A percentile compares a stretch with the other conserved stretches of the same genome.
These are phyloP conservation scores for Solanum virginianum DNA, from an alignment of 257 asterid species.

Conservation along the genomic window DNA sequence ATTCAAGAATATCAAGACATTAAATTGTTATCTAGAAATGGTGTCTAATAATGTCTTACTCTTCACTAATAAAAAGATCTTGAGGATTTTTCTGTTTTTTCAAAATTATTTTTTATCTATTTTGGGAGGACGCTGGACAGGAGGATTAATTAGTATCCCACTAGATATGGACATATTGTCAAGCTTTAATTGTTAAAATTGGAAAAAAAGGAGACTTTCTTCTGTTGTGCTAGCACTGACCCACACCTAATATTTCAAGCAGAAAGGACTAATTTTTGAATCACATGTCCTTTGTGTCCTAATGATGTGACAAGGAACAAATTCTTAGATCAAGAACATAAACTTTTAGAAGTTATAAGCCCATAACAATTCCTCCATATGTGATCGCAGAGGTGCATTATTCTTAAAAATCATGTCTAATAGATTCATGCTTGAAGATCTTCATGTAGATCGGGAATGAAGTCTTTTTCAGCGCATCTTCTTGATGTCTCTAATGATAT, in stretches of 20 bases:
- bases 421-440: not conserved
- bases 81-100: not conserved
- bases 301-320: not conserved
- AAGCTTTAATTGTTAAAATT: not conserved
- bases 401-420: not conserved
- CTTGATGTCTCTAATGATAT: not conserved
- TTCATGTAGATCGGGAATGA: constrained; percentile 9
- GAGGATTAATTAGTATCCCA: not conserved
- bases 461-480: not conserved
- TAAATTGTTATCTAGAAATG: not conserved
- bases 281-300: not conserved
- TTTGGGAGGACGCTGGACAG: not conserved
- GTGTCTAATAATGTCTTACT: not conserved
- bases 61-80: not conserved
- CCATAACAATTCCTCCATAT: not conserved
- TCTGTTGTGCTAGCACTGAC: not conserved
- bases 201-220: not conserved
- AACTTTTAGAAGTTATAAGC: not conserved
- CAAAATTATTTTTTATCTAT: not conserved
- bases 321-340: not conserved
- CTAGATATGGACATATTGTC: not conserved
- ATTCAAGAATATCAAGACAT: not conserved
- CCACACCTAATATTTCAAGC: not conserved
- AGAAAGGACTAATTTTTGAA: not conserved
- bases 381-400: not conserved